A percentile compares a stretch with the other conserved stretches of the same genome.
phyloP scores from a whole-genome alignment of 768 basidiomycete species.

The Sporobolomyces pararoseus region DNA sequence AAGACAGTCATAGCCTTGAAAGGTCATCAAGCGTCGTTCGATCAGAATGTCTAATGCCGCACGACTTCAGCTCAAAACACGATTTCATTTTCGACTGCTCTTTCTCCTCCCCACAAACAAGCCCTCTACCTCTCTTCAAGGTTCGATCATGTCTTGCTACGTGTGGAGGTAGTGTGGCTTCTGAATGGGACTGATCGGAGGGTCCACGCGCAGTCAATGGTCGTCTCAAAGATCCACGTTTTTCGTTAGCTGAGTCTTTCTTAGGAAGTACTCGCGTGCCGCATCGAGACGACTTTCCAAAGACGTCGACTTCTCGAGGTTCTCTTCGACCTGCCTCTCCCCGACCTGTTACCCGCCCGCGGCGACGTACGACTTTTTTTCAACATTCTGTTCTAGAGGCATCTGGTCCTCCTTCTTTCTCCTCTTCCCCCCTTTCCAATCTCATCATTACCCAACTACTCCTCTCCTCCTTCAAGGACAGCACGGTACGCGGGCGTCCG shows the following conservation, averaged over 20 bases:
- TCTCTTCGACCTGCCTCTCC: conserved; percentile 1
- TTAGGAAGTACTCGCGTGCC: not conserved
- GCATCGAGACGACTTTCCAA: not conserved
- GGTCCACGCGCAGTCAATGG: not conserved
- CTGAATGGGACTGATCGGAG: not conserved
- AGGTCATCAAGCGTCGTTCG: too few relatives aligned
- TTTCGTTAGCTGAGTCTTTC: not conserved
- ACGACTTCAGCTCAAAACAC: not conserved
- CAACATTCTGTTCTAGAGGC: not conserved
- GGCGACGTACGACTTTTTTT: not conserved
- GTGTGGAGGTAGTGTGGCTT: not conserved
- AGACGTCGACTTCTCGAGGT: conserved; percentile 1
- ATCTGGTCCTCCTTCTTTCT: conserved; percentile 4
- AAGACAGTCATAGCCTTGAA: too few relatives aligned
- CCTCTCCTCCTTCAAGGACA: conserved; percentile 5
- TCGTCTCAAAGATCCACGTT: conserved; percentile 7
- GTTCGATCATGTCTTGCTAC: too few relatives aligned
- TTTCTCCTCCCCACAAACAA: not conserved
- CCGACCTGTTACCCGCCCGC: conserved; percentile 8
- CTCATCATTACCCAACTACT: conserved; percentile 12
- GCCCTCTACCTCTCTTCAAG: not conserved
- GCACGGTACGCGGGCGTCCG: conserved; percentile 27
- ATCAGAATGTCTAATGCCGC: conserved; percentile 2
- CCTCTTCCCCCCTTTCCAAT: not conserved
- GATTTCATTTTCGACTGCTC: conserved; percentile 4